A percentile compares a stretch with the other conserved stretches of the same genome.
phyloP scores from a whole-genome alignment of 768 basidiomycete species.

The Lactarius hatsudake region DNA sequence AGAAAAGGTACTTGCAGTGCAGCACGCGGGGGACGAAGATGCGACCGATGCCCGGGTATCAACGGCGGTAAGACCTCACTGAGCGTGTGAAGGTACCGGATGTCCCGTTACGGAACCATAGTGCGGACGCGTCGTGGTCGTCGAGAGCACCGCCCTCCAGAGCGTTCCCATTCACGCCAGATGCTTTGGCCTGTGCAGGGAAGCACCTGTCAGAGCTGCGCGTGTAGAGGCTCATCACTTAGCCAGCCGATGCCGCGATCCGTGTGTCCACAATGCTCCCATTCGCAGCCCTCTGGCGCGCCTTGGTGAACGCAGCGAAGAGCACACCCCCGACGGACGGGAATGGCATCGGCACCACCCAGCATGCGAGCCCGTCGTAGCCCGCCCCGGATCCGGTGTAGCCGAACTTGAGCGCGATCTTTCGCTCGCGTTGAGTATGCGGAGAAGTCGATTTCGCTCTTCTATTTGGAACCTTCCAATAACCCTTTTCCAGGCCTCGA shows the following conservation, averaged over 20 bases:
- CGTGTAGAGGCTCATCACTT: slow-evolving; percentile 90
- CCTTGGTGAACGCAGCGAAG: slow-evolving; percentile 72
- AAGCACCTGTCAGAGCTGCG: slow-evolving; percentile 56
- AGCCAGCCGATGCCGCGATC: slow-evolving; percentile 94
- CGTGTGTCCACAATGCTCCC: slow-evolving; percentile 89
- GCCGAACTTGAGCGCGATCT: slow-evolving; percentile 91
- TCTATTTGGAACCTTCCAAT: slow-evolving; percentile 30
- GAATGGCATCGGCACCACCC: slow-evolving; percentile 62
- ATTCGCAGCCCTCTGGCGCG: slow-evolving; percentile 85
- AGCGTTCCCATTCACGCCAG: neutral
- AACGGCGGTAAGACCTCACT: slow-evolving; percentile 87
- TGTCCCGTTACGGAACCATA: slow-evolving; percentile 42
- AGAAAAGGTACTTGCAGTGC: slow-evolving; percentile 98
- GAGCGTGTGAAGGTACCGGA: slow-evolving; percentile 74
- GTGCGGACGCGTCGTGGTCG: neutral
- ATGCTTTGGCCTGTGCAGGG: slow-evolving; percentile 3
- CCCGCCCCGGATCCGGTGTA: slow-evolving; percentile 58
- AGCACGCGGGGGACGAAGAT: slow-evolving; percentile 73
- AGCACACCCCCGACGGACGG: slow-evolving; percentile 91
- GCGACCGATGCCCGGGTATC: slow-evolving; percentile 91
- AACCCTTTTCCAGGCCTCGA: neutral
- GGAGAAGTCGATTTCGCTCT: slow-evolving; percentile 52
- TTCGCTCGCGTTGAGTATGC: slow-evolving; percentile 71
- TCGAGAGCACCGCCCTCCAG: too few species aligned
- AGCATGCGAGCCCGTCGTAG: slow-evolving; percentile 87